Evolutionary conservation across 768 basidiomycete species (phyloP), one percentile per base, ranked within the genome.

Genomic region (Lentinus brumalis): DNA sequence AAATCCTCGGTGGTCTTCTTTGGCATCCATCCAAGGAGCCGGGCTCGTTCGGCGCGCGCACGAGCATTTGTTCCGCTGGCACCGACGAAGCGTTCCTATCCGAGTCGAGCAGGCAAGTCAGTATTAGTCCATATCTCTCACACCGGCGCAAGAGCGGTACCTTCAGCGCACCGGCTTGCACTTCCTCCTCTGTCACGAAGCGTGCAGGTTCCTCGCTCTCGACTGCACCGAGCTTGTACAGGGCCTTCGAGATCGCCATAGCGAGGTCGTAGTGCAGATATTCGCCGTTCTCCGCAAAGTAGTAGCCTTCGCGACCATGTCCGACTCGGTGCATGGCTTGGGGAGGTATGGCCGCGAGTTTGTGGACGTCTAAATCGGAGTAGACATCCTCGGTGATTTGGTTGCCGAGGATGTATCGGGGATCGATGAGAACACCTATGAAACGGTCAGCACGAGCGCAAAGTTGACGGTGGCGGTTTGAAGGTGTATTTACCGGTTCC

Each of bases 11-110:
- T 80, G 1, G 73, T 75, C 57, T 77, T 73, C 8, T 64, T 70
- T 2, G 80, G 80, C 46, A 73, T 76, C 81, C 82, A 82, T 4
- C 81, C 81, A 61, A 82, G 67, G 3, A 74, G 57, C 16, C 73
- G 41, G 73, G 74, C 14, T 42, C 61, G 15, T 55, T 59, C 57
- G 10, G 47, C 57, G n/a, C 57, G 26, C n/a, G 30, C 40, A 31
- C 57, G 57, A 14, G 49, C 35, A 18, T 59, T 59, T 16, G 57
- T 53, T n/a, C 57, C 57, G 6, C 35, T 35, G 7, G 35, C 35
- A 7, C 35, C 35, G 7, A 35, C 7, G 35, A 7, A 35, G 6
- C 35, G 35, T 35, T 35, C 35, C 35, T 35, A 35, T 35, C n/a
- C n/a, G n/a, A n/a, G n/a, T n/a, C 21, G 21, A 35, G 35, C 11